Percentiles rank a stretch among this genome's conserved stretches.
Conservation (phyloP, 148 eudicot genomes). For the Rhododendron kiyosumense region DNA sequence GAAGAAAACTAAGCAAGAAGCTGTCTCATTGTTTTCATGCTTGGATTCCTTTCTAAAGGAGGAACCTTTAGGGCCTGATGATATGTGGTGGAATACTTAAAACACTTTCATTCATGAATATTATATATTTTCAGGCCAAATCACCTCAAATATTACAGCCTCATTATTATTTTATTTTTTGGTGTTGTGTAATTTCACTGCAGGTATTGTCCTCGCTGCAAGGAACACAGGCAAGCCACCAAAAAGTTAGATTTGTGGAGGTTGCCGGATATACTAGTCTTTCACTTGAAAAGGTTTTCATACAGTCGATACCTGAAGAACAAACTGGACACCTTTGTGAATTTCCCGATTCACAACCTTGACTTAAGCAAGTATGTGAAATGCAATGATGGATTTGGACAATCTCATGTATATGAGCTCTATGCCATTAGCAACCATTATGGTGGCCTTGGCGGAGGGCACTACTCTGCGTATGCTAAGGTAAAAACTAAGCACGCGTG, state of each 20-base stretch:
- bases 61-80: conserved; percentile 98
- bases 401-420: conserved; percentile 58
- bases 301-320: conserved; percentile 90
- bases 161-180: conserved; percentile 1
- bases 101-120: background rate
- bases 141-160: background rate
- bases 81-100: conserved; percentile 73
- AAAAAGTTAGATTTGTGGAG: conserved; percentile 98
- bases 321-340: conserved; percentile 88
- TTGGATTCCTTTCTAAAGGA: conserved; percentile 92
- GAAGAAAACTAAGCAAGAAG: conserved; percentile 90
- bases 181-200: conserved; percentile 16
- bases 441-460: conserved; percentile 99
- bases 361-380: conserved; percentile 79
- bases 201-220: conserved; percentile 97
- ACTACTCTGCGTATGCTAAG: conserved; percentile 95
- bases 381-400: conserved; percentile 40
- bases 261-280: conserved; percentile 86
- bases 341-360: conserved; percentile 73
- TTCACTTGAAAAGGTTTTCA: conserved; percentile 91
- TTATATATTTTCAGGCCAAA: background rate
- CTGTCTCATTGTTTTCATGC: conserved; percentile 85
- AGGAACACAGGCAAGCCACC: conserved; percentile 93
- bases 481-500: conserved; percentile 18
- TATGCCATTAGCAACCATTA: conserved; percentile 98